Evolutionary conservation across 2,329 filamentous ascomycete genomes (phyloP), one percentile per base, ranked within the genome.

Genomic region (Ascochyta koolunga): DNA sequence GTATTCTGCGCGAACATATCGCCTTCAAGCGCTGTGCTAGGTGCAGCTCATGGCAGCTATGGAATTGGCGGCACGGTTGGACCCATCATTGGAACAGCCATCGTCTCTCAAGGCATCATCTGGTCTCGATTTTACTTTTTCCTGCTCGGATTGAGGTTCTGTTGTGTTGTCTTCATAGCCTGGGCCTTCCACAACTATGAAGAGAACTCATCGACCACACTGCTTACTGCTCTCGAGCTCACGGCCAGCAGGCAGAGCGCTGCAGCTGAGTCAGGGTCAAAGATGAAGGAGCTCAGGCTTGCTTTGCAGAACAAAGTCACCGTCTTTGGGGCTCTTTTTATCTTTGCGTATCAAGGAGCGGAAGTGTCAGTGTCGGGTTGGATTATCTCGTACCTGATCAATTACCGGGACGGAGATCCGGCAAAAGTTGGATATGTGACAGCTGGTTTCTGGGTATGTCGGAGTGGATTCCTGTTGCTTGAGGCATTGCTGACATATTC

Each of bases 361-460:
- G 91, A 96, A 74, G 90, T 96, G 15, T 87, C 87, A 13, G 90
- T 93, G 60, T 90, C 88, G 0, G 90, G 91, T 47, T 96, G 91
- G 91, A 88, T 93, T 42, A 91, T 93, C 58, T 91, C 89, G 2
- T 96, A 93, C 77, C 78, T 96, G 33, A 91, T 95, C 73, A 82
- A 83, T 43, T 83, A 86, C 58, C 86, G 90, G 32, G 78, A 86
- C 51, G 90, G 89, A 13, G 81, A 89, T 62, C 89, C 89, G 6
- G 79, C 82, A 0, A 80, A 82, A 3, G 89, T 95, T 16, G 91
- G 91, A 31, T 95, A 95, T 71, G 89, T 95, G 19, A 91, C 89
- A 1, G 81, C 89, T 1, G 83, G 83, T 5, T 86, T 86, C 69
- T 86, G 83, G 83, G 83, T 78, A 10, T 19, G 6, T 35, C 21